These are phyloP conservation scores for Camelina hispida DNA, from an alignment of 345 rosid genomes.

Conservation along the genomic window DNA sequence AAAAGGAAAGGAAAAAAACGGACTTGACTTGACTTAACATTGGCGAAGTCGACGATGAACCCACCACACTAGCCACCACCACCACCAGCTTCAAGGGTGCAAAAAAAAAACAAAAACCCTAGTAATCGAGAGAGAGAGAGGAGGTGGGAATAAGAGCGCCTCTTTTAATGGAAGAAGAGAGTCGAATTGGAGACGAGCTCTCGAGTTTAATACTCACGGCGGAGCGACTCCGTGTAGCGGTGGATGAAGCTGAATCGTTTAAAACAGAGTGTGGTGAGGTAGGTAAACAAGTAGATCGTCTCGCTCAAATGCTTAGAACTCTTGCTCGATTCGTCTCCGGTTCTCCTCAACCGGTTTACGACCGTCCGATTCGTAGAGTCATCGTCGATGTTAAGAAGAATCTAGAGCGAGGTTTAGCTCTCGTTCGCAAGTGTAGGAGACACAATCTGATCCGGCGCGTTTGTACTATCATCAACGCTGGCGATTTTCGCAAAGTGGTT, in stretches of 20 bases:
- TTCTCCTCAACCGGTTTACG: conserved; percentile 64
- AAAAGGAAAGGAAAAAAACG: background rate
- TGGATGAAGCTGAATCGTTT: conserved; percentile 64
- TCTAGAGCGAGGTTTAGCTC: conserved; percentile 60
- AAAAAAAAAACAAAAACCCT: background rate
- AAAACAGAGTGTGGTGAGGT: conserved; percentile 62
- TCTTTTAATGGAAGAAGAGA: conserved; percentile 54
- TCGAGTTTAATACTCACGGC: conserved; percentile 54
- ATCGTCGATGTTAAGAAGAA: conserved; percentile 61
- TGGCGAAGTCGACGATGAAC: conserved; percentile 29
- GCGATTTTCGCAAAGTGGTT: conserved; percentile 73
- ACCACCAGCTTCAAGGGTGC: background rate
- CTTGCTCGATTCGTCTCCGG: conserved; percentile 56
- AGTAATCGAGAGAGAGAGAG: background rate
- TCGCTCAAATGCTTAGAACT: conserved; percentile 66
- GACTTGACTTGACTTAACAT: conserved; percentile 1
- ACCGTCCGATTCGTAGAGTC: conserved; percentile 81
- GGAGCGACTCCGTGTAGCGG: conserved; percentile 66
- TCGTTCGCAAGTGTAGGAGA: conserved; percentile 78
- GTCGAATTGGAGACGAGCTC: conserved; percentile 64
- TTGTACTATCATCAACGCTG: conserved; percentile 61
- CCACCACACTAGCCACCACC: background rate
- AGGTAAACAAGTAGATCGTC: conserved; percentile 63
- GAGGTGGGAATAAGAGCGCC: no score
- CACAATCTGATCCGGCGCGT: conserved; percentile 68